Percentiles rank a stretch among this genome's conserved stretches.
Conservation (phyloP, 345 rosid species). For the Trapa incisa region DNA sequence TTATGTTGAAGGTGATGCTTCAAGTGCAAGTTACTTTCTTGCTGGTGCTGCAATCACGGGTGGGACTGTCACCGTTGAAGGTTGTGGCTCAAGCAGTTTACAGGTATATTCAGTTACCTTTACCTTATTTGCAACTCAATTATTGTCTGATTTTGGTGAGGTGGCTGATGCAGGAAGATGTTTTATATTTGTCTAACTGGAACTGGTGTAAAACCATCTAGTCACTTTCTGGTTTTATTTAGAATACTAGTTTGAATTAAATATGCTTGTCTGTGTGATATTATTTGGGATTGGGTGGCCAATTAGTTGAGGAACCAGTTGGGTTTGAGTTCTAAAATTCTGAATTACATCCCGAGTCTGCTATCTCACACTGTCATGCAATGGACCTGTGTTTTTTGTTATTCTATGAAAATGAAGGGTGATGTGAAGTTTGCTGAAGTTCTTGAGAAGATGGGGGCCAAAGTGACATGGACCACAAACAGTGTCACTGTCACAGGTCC, state of each 20-base stretch:
- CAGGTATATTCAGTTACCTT: conserved; percentile 36
- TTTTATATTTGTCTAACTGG: background rate
- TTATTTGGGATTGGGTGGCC: background rate
- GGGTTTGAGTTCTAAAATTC: background rate
- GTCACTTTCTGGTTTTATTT: background rate
- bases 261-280: background rate
- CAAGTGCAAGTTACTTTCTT: conserved; percentile 97
- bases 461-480: conserved; percentile 82
- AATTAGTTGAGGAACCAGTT: background rate
- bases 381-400: background rate
- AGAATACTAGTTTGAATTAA: background rate
- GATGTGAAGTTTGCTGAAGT: conserved; percentile 93
- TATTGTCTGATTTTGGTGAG: background rate
- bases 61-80: conserved; percentile 87
- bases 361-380: background rate
- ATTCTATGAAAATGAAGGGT: conserved; percentile 30
- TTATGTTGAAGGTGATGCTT: conserved; percentile 96
- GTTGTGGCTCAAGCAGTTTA: conserved; percentile 87
- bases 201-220: background rate
- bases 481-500: conserved; percentile 92
- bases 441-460: conserved; percentile 92
- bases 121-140: background rate
- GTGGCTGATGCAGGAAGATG: background rate
- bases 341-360: background rate
- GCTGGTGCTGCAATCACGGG: conserved; percentile 98